A percentile compares a stretch with the other conserved stretches of the same genome.
These are phyloP conservation scores for Rhizopus arrhizus DNA, from an alignment of 371 early-diverging fungal genomes.

Conservation along the genomic window DNA sequence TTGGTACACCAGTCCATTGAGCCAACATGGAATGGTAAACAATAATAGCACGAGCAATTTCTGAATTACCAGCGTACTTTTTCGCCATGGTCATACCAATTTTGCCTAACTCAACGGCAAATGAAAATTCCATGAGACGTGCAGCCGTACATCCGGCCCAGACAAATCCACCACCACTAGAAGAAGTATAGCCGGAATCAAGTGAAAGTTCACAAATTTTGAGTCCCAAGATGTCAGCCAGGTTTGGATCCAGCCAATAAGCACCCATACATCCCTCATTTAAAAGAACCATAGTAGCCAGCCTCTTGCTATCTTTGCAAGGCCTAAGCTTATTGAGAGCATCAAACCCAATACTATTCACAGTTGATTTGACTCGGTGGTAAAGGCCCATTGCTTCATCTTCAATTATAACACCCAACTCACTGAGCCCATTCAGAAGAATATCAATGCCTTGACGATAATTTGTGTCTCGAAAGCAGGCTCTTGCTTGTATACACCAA, in stretches of 20 bases:
- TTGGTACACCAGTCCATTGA: constrained; percentile 42
- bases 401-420: constrained; percentile 29
- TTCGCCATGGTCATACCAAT: constrained; percentile 41
- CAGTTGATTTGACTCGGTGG: constrained; percentile 20
- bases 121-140: constrained; percentile 31
- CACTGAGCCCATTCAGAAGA: constrained; percentile 35
- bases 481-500: constrained; percentile 40
- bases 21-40: constrained; percentile 39
- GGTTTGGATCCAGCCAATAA: constrained; percentile 40
- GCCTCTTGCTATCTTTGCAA: constrained; percentile 26
- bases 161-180: constrained; percentile 44
- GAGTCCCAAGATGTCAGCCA: constrained; percentile 40
- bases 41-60: constrained; percentile 45
- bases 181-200: constrained; percentile 33
- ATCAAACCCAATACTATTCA: constrained; percentile 28
- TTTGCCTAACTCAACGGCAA: constrained; percentile 42
- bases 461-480: constrained; percentile 39
- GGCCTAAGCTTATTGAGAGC: constrained; percentile 18
- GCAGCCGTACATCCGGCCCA: constrained; percentile 45
- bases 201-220: constrained; percentile 45
- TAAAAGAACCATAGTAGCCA: constrained; percentile 39
- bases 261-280: constrained; percentile 48
- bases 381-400: constrained; percentile 20
- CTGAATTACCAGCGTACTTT: constrained; percentile 43
- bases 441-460: constrained; percentile 36